Base-by-base conservation (phyloP, 352 stramenopile genomes). In the Phytophthora cactorum region DNA sequence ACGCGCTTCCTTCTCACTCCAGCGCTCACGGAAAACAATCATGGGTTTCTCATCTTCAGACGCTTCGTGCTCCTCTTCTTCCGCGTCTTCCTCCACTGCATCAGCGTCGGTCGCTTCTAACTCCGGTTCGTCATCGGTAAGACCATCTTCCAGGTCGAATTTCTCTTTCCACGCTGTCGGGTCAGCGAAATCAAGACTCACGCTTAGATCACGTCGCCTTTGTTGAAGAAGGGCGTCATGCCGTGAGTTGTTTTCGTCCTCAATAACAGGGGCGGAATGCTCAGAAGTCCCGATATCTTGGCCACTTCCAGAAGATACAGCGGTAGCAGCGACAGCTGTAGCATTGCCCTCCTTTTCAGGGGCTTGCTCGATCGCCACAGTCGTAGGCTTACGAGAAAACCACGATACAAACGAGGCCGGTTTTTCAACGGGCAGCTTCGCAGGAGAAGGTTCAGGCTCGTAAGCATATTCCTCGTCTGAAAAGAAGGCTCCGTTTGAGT, bases 11-110 rank as follows among this genome's bases (percentile, higher is more conserved):
- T 93, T 93, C n/a, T 91, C 80, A 67, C 72, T 84, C 84, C 82
- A 93, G 4, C 82, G 76, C 59, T 96, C 88, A n/a, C 83, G 69
- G 70, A 94, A 96, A 3, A 96, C 86, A 38, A 90, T 92, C 62
- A 90, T 85, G 1, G 85, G 81, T 29, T 89, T 86, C 22, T 91
- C 80, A 15, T 88, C 74, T 22, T 75, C 63, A 29, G 61, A 49
- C 5, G 58, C 9, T 2, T 72, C 62, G 28, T 27, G 32, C 1
- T 77, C 61, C 10, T 52, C 22, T 38, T 78, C 52, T 1, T 45
- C 34, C 10, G 44, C 50, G 39, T 73, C 62, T 2, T 50, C 39
- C 25, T 66, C 53, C 14, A 61, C 22, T 47, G 22, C 25, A 52
- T 68, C 59, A 17, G 17, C 41, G 10, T 76, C 74, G 39, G 72